Conservation (phyloP, 257 asterid genomes). For the Solanum sejunctum region DNA sequence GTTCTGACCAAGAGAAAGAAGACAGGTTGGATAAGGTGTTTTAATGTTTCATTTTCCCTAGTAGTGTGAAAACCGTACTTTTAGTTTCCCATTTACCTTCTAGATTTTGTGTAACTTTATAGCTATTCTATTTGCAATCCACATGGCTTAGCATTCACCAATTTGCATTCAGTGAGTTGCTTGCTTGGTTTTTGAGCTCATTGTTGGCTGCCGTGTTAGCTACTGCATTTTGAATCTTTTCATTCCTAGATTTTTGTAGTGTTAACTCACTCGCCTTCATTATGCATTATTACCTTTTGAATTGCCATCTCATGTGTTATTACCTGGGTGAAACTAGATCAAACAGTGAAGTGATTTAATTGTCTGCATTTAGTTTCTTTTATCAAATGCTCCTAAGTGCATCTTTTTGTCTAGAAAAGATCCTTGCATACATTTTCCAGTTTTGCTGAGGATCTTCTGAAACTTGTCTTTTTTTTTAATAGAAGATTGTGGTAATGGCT, state of each 20-base stretch:
- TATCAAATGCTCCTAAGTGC: neutral
- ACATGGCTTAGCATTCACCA: neutral
- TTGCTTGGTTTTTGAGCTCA: neutral
- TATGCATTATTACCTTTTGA: neutral
- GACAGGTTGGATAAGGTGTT: neutral
- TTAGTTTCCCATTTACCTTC: neutral
- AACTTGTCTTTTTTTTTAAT: no score
- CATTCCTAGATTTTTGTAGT: neutral
- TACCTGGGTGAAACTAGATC: neutral
- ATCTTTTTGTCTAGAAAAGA: neutral
- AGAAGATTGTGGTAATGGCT: slow-evolving; percentile 6
- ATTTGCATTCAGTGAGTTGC: neutral
- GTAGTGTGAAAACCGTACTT: neutral
- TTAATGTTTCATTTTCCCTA: neutral
- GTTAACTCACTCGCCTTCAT: neutral
- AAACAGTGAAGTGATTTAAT: neutral
- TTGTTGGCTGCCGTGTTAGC: neutral
- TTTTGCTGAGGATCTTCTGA: neutral
- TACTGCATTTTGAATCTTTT: neutral
- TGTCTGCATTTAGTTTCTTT: neutral
- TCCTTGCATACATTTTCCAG: neutral
- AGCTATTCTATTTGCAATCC: neutral
- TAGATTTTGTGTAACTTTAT: neutral
- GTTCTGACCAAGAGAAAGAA: neutral
- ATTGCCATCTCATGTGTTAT: neutral